Conservation (phyloP, 257 asterid genomes). For the Fraxinus cuspidata region DNA sequence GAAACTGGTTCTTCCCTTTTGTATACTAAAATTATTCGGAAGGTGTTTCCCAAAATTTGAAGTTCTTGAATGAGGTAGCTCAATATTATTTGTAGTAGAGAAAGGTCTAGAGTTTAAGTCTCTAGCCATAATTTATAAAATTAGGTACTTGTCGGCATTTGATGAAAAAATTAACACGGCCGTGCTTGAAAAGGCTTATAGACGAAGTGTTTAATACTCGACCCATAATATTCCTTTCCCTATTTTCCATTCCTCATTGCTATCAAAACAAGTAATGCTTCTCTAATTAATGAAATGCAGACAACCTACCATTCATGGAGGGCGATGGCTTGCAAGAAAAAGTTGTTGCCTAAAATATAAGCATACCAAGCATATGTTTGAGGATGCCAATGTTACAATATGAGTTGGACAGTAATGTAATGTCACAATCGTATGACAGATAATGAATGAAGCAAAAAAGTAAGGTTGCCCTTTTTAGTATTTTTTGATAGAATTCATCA, state of each 20-base stretch:
- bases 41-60: too few relatives aligned
- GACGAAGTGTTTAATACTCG: too few relatives aligned
- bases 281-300: neutral
- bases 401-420: constrained; percentile 39
- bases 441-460: constrained; percentile 38
- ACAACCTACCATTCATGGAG: neutral
- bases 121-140: too few relatives aligned
- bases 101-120: too few relatives aligned
- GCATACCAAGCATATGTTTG: constrained; percentile 26
- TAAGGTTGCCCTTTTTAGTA: constrained; percentile 31
- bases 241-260: neutral
- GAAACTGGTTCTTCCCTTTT: neutral
- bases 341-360: constrained; percentile 20
- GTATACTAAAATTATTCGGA: too few relatives aligned
- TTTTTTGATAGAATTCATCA: constrained; percentile 24
- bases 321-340: constrained; percentile 31
- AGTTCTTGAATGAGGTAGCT: neutral
- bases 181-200: too few relatives aligned
- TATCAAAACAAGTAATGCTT: neutral
- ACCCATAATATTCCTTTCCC: neutral
- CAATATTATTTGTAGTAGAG: too few relatives aligned
- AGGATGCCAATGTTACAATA: constrained; percentile 24
- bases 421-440: constrained; percentile 56
- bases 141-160: too few relatives aligned
- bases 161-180: too few relatives aligned